Evolutionary conservation across 345 rosid genomes (phyloP), one percentile per base, ranked within the genome.

Genomic region (Rhodomyrtus tomentosa): DNA sequence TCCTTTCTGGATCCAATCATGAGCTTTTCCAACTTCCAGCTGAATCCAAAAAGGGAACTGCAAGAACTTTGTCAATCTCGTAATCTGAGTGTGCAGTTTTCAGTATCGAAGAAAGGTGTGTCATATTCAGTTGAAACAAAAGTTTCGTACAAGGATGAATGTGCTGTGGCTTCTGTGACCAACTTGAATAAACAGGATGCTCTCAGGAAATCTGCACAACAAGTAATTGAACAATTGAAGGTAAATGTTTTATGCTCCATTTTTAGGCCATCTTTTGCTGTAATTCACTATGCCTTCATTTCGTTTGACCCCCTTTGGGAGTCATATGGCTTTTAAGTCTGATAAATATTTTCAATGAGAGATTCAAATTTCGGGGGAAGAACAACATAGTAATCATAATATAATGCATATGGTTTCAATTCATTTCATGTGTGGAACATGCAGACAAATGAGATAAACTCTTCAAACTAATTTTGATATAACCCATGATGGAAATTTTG

Each of bases 21-120:
- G 89, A 88, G 88, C 87, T 88, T 93, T 86, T 90, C 98, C 52
- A 92, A 87, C 86, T 84, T 94, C 81, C 95, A 92, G 91, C 82
- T 94, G 81, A 91, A 89, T 88, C 94, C 96, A 80, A 84, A 91
- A 82, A 88, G 96, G 86, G 96, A 95, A 86, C 88, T 95, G 49
- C 87, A 84, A 83, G 99, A 96, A 88, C 90, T 94, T 85, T 92
- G 94, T 89, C 95, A 95, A 89, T 91, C 92, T 85, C 86, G 59
- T 84, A 89, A 92, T 81, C 93, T 93, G 95, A 82, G 81, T 52
- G 79, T 89, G 87, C 54, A 83, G 55, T 85, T 84, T 88, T 85
- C 89, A 25, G 49, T 42, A 84, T 2, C 38, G 32, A 91, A 90
- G 88, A 93, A 82, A 83, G 92, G 93, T 74, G 87, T 81, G 56